These are phyloP conservation scores for Leccinum longicurvipes DNA, from an alignment of 768 basidiomycete species.

Conservation along the genomic window DNA sequence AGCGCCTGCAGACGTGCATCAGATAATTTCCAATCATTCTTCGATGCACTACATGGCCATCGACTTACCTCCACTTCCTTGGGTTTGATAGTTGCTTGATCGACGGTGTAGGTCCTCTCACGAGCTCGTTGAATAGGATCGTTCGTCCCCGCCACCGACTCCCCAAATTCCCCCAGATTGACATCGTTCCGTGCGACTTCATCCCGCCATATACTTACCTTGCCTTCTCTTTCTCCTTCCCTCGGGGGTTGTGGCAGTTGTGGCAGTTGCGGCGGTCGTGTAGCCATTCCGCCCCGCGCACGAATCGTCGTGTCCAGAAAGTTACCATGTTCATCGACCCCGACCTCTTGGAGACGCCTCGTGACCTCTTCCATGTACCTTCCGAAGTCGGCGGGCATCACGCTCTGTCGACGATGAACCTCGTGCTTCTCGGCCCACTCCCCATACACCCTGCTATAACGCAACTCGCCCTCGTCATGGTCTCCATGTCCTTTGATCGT, in stretches of 20 bases:
- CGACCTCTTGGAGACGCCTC: conserved; percentile 35
- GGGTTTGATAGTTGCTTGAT: conserved; percentile 14
- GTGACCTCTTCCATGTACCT: conserved; percentile 31
- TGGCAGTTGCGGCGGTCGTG: conserved; percentile 7
- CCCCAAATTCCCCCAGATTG: conserved; percentile 23
- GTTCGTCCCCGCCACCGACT: conserved; percentile 9
- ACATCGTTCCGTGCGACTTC: conserved; percentile 42
- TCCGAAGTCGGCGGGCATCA: conserved; percentile 25
- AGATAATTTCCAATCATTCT: not conserved
- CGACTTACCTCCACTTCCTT: conserved; percentile 23
- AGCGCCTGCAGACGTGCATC: conserved; percentile 9
- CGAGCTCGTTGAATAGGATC: conserved; percentile 11
- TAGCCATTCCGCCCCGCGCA: conserved; percentile 1
- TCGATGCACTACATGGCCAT: not conserved
- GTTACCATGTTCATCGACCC: conserved; percentile 28
- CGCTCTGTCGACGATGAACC: conserved; percentile 23
- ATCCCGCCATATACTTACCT: conserved; percentile 56
- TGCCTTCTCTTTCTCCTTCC: conserved; percentile 24
- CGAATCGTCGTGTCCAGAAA: conserved; percentile 17
- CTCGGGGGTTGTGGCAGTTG: conserved; percentile 8
- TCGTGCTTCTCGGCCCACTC: conserved; percentile 32
- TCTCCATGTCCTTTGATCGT: conserved; percentile 8
- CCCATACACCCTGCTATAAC: conserved; percentile 31
- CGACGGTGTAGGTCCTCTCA: conserved; percentile 10
- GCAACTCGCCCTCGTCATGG: conserved; percentile 5